Percentiles rank a stretch among this genome's conserved stretches.
These are phyloP conservation scores for Pythium monospermum DNA, from an alignment of 352 stramenopile species.

Conservation along the genomic window DNA sequence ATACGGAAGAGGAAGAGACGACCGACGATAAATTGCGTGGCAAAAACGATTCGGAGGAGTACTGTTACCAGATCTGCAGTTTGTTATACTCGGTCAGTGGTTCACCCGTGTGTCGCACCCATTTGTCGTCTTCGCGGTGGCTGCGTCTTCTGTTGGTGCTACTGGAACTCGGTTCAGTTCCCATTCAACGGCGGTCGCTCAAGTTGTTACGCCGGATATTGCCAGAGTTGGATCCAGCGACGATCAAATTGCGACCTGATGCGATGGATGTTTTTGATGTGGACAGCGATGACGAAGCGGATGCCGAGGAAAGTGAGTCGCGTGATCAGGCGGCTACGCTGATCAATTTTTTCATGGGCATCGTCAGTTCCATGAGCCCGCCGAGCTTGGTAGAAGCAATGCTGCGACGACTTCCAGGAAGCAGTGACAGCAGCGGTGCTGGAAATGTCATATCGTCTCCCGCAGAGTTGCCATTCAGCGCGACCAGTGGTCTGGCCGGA, in stretches of 20 bases:
- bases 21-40: no score
- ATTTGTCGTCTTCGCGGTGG: constrained; percentile 81
- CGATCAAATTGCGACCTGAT: constrained; percentile 58
- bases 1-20: not conserved
- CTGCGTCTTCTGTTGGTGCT: constrained; percentile 77
- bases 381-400: constrained; percentile 63
- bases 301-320: constrained; percentile 50
- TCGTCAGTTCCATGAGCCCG: constrained; percentile 62
- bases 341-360: constrained; percentile 75
- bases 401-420: constrained; percentile 28
- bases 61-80: constrained; percentile 88
- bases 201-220: constrained; percentile 80
- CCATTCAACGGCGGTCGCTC: constrained; percentile 77
- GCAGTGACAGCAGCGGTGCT: not conserved
- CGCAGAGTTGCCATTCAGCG: not conserved
- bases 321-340: constrained; percentile 60
- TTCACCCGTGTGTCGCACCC: constrained; percentile 70
- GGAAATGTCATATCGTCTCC: no score
- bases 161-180: constrained; percentile 61
- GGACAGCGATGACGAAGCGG: constrained; percentile 79
- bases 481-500: constrained; percentile 34
- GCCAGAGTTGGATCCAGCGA: constrained; percentile 59
- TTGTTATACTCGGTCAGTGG: constrained; percentile 85
- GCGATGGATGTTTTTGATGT: constrained; percentile 73
- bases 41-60: constrained; percentile 72